Conservation (phyloP, 2,329 filamentous ascomycete species). For the Xylariaceae sp. region DNA sequence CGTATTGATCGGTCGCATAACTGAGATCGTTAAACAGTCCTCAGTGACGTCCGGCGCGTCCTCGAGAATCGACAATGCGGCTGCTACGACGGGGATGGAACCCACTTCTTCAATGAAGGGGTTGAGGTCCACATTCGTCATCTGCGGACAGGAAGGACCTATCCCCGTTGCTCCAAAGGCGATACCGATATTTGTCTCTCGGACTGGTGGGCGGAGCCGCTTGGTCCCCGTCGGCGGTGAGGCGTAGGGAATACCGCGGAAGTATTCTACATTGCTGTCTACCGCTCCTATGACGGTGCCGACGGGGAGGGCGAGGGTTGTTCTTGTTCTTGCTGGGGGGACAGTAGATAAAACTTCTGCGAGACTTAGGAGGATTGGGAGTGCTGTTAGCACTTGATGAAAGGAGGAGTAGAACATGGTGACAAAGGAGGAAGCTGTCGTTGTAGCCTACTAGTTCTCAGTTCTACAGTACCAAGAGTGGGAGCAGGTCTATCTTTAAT, state of each 20-base stretch:
- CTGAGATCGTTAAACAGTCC: slow-evolving; percentile 48
- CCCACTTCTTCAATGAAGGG: neutral
- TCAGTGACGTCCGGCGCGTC: slow-evolving; percentile 32
- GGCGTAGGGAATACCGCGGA: neutral
- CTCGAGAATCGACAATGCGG: slow-evolving; percentile 32
- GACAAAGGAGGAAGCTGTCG: too few species aligned
- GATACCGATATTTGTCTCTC: slow-evolving; percentile 43
- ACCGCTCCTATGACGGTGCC: slow-evolving; percentile 4
- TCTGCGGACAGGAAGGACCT: slow-evolving; percentile 43
- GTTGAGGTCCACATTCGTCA: slow-evolving; percentile 59
- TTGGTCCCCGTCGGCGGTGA: neutral
- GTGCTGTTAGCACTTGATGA: too few species aligned
- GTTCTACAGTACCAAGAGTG: too few species aligned
- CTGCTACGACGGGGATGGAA: slow-evolving; percentile 19
- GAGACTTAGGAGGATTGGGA: too few species aligned
- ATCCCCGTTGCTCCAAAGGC: slow-evolving; percentile 54
- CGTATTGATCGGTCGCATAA: slow-evolving; percentile 44
- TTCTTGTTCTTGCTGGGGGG: too few species aligned
- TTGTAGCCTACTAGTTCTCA: too few species aligned
- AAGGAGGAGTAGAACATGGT: too few species aligned
- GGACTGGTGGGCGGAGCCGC: neutral
- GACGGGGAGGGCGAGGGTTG: neutral
- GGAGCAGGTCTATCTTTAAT: too few species aligned
- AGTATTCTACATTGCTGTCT: neutral
- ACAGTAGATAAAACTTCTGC: too few species aligned